phyloP scores from a whole-genome alignment of 495 filamentous ascomycete genomes.

The Pseudevernia furfuracea region DNA sequence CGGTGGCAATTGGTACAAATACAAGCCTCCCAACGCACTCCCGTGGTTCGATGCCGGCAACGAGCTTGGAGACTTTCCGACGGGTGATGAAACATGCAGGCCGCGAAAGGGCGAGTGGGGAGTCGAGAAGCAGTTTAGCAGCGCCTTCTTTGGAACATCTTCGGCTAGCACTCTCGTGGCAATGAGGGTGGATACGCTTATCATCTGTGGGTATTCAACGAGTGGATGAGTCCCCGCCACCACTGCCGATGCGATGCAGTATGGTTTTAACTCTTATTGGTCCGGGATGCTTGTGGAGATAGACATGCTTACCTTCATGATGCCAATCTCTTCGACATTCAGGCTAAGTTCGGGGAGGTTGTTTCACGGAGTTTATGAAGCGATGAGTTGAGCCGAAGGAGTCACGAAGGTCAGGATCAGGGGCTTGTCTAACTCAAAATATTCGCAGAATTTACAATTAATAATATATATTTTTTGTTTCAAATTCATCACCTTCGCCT shows the following conservation, averaged over 20 bases:
- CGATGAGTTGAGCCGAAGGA: not conserved
- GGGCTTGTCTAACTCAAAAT: too few relatives aligned
- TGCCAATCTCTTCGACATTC: slow-evolving; percentile 13
- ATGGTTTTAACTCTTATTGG: slow-evolving; percentile 8
- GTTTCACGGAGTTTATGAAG: not conserved
- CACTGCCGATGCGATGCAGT: slow-evolving; percentile 12
- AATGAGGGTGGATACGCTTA: not conserved
- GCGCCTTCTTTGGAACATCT: slow-evolving; percentile 7
- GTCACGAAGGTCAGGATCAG: not conserved
- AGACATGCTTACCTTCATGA: slow-evolving; percentile 12
- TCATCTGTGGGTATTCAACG: slow-evolving; percentile 14
- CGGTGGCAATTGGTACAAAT: slow-evolving; percentile 10
- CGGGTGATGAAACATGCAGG: not conserved
- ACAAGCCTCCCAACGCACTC: slow-evolving; percentile 2
- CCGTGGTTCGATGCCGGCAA: slow-evolving; percentile 13
- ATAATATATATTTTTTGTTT: too few relatives aligned
- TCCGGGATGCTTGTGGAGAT: slow-evolving; percentile 11
- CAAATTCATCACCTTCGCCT: not conserved
- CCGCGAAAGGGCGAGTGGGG: slow-evolving; percentile 6
- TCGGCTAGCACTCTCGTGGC: slow-evolving; percentile 7
- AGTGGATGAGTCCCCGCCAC: slow-evolving; percentile 10
- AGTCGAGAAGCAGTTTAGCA: slow-evolving; percentile 14
- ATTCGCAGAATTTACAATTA: too few relatives aligned
- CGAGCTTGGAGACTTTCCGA: slow-evolving; percentile 5
- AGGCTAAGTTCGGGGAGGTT: slow-evolving; percentile 12